Base-by-base conservation (phyloP, 805 yeast genomes). In the Candida oleophila region DNA sequence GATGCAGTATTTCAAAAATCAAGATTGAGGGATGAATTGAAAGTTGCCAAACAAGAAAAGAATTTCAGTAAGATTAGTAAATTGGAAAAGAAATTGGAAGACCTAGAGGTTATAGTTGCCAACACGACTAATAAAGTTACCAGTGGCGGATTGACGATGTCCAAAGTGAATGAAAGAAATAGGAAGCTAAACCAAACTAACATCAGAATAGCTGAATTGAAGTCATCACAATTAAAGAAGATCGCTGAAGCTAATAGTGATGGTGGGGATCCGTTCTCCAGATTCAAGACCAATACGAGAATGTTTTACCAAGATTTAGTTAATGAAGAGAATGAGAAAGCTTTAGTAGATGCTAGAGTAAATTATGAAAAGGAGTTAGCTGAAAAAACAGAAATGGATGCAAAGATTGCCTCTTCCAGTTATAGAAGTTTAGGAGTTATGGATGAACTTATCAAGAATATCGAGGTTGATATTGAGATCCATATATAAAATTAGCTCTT, bases 241-340 rank as follows among this genome's bases (percentile, higher is more conserved):
- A 48, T 40, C 33, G 46, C 53, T 1, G 53, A 74, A 46, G 71
- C 55, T 38, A 67, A 68, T 47, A 73, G 80, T 45, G 80, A 76
- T 56, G 64, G 56, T 7, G 74, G 74, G 7, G 88, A 94, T 69
- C 98, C 99, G 19, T 94, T 94, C 66, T 81, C 87, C 54, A 82
- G 98, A 64, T 78, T 94, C 60, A 85, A 88, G 62, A 92, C 98
- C 1, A 86, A 83, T 50, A 88, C 97, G 1, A 81, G 88, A 57
- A 81, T 89, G 49, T 92, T 89, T 66, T 89, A 90, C 59, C 73
- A 75, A 47, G 78, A 79, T 45, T 68, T 75, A 41, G 81, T 76
- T 50, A 74, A 75, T 50, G 78, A 75, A 49, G 85, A 77, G 52
- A 81, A 83, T 54, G 82, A 77, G 53, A 77, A 74, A 62, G 86